phyloP scores from a whole-genome alignment of 2,329 filamentous ascomycete species.

The Chaetomiaceae sp. region DNA sequence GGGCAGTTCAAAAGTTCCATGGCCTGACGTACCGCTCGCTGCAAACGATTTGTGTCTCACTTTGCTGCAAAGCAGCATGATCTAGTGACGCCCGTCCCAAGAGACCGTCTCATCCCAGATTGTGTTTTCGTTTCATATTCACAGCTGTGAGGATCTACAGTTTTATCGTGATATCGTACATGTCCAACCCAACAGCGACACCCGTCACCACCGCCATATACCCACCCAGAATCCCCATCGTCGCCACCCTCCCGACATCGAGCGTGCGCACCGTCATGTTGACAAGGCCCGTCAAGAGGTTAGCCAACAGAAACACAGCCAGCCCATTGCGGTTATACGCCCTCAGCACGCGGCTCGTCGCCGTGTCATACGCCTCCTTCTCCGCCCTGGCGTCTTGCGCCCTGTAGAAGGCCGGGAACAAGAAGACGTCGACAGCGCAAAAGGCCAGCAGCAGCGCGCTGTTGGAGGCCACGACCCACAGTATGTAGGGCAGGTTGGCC shows the following conservation, averaged over 20 bases:
- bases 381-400: constrained; percentile 54
- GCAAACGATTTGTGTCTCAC: constrained; percentile 6
- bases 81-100: constrained; percentile 2
- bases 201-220: constrained; percentile 67
- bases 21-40: neutral
- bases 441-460: constrained; percentile 75
- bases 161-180: constrained; percentile 65
- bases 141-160: constrained; percentile 32
- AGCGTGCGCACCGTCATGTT: constrained; percentile 85
- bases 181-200: constrained; percentile 63
- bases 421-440: constrained; percentile 68
- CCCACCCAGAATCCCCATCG: constrained; percentile 69
- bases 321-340: constrained; percentile 89
- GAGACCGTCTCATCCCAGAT: neutral
- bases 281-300: constrained; percentile 81
- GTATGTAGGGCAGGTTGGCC: constrained; percentile 87
- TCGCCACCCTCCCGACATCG: constrained; percentile 57
- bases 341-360: constrained; percentile 75
- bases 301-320: constrained; percentile 79
- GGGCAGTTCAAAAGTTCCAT: neutral
- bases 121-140: neutral
- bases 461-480: constrained; percentile 94
- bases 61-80: constrained; percentile 7
- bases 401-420: constrained; percentile 70
- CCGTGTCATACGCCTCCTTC: constrained; percentile 57